These are phyloP conservation scores for Oryza glaberrima DNA, from an alignment of 176 grass and related monocot species.

Conservation along the genomic window DNA sequence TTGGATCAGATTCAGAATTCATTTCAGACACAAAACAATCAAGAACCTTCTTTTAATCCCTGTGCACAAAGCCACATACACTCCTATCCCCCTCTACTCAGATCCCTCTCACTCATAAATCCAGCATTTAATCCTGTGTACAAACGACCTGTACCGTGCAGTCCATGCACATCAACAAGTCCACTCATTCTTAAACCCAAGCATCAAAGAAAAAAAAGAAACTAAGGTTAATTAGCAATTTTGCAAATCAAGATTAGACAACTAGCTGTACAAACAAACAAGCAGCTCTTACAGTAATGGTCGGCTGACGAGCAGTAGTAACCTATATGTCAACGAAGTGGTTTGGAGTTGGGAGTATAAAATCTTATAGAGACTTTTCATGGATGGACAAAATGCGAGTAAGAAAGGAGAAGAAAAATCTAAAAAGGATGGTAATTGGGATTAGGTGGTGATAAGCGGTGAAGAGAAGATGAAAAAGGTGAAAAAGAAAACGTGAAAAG, in stretches of 20 bases:
- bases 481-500: neutral
- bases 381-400: constrained; percentile 34
- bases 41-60: constrained; percentile 47
- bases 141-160: constrained; percentile 25
- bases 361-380: constrained; percentile 48
- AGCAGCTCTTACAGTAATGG: constrained; percentile 38
- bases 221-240: neutral
- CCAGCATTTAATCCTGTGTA: constrained; percentile 35
- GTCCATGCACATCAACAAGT: constrained; percentile 26
- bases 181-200: constrained; percentile 32
- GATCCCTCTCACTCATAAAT: constrained; percentile 8
- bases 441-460: neutral
- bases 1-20: constrained; percentile 19
- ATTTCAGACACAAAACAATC: constrained; percentile 24
- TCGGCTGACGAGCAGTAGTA: constrained; percentile 31
- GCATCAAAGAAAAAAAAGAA: neutral
- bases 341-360: constrained; percentile 37
- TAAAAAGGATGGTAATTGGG: constrained; percentile 22
- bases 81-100: neutral
- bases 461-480: constrained; percentile 12
- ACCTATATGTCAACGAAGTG: constrained; percentile 45
- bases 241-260: constrained; percentile 39
- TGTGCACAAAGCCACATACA: neutral
- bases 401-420: constrained; percentile 17
- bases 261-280: constrained; percentile 39